Evolutionary conservation across 2,329 filamentous ascomycete species (phyloP).

Genomic region (Thelonectria discophora): DNA sequence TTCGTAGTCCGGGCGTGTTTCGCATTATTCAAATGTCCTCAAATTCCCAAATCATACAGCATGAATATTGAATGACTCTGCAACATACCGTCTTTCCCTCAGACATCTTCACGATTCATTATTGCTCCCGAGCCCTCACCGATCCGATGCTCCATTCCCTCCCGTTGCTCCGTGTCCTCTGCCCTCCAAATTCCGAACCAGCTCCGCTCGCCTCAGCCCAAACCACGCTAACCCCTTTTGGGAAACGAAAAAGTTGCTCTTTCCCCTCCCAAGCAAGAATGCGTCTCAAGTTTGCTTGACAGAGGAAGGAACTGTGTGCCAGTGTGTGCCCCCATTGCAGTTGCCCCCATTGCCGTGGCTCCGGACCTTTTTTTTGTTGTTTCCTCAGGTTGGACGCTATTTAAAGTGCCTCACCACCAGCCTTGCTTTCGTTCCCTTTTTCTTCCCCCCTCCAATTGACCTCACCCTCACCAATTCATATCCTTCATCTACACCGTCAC

Average conservation of each 20-base stretch:
- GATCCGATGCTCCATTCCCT: constrained; percentile 16
- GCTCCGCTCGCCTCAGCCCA: constrained; percentile 35
- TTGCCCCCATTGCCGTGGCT: constrained; percentile 19
- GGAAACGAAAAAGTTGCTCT: background rate
- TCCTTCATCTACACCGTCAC: constrained; percentile 40
- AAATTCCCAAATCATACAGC: background rate
- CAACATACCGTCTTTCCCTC: too few species aligned
- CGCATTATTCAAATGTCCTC: background rate
- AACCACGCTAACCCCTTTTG: constrained; percentile 2
- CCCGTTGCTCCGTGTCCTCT: constrained; percentile 33
- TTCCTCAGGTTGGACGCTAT: constrained; percentile 24
- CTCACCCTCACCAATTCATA: constrained; percentile 25
- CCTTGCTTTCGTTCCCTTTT: constrained; percentile 31
- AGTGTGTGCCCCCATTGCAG: constrained; percentile 33
- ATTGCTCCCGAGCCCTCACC: background rate
- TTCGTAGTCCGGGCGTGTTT: background rate
- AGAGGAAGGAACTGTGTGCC: background rate
- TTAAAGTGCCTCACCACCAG: constrained; percentile 33
- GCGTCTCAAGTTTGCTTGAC: background rate
- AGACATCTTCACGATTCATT: background rate
- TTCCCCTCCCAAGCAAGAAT: constrained; percentile 4
- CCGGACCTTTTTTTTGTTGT: constrained; percentile 23
- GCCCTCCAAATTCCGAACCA: constrained; percentile 37
- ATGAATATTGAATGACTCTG: too few species aligned
- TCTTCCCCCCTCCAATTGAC: constrained; percentile 30